These are phyloP conservation scores for Colletotrichum cordylinicola DNA, from an alignment of 2,329 filamentous ascomycete species.

Conservation along the genomic window DNA sequence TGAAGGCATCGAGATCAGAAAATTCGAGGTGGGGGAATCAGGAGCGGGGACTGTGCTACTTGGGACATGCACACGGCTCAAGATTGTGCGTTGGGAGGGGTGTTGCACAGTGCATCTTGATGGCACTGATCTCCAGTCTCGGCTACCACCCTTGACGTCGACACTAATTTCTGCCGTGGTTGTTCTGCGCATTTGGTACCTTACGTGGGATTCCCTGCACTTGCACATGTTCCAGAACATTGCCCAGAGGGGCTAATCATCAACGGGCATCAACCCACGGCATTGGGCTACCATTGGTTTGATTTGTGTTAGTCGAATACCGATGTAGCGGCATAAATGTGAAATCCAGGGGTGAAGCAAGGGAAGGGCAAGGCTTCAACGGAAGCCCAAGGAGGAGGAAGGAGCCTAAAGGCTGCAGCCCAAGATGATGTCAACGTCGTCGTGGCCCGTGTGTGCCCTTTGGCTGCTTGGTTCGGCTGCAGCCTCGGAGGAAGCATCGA, in stretches of 20 bases:
- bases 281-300: neutral
- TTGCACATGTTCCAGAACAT: slow-evolving; percentile 3
- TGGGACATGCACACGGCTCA: neutral
- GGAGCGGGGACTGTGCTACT: slow-evolving; percentile 6
- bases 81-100: fast-evolving
- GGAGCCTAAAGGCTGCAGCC: neutral
- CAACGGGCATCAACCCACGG: neutral
- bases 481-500: neutral
- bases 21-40: slow-evolving; percentile 12
- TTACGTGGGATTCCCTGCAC: neutral
- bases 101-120: neutral
- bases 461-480: no score
- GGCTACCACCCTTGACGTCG: neutral
- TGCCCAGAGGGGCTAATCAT: neutral
- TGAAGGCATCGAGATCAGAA: slow-evolving; percentile 11
- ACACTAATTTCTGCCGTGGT: neutral
- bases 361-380: neutral
- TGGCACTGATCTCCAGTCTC: neutral
- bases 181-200: neutral
- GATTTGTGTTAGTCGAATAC: no score
- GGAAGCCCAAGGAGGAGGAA: neutral
- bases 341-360: neutral
- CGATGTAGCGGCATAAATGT: neutral
- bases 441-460: no score
- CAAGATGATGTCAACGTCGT: neutral